These are phyloP conservation scores for Pleurotus tuoliensis DNA, from an alignment of 768 basidiomycete species.

Conservation along the genomic window DNA sequence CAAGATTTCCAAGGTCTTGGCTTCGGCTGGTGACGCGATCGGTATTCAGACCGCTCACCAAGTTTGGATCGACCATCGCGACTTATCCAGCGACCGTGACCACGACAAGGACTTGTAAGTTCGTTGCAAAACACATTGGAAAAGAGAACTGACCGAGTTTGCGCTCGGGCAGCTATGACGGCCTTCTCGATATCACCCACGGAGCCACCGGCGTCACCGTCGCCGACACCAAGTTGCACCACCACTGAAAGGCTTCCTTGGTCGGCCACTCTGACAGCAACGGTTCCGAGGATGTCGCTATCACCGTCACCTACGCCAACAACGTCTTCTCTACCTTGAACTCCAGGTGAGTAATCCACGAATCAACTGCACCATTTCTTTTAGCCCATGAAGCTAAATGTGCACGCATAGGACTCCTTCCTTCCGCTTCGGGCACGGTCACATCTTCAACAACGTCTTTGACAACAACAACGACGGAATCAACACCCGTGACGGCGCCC, in stretches of 20 bases:
- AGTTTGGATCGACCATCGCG: conserved; percentile 44
- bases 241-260: conserved; percentile 44
- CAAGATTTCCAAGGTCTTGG: conserved; percentile 40
- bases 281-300: conserved; percentile 25
- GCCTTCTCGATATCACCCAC: conserved; percentile 42
- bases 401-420: conserved; percentile 32
- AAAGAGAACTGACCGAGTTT: no score
- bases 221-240: conserved; percentile 36
- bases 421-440: conserved; percentile 43
- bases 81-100: conserved; percentile 13
- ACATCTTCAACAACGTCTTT: conserved; percentile 44
- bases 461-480: conserved; percentile 31
- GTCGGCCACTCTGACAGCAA: conserved; percentile 42
- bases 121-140: no score
- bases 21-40: conserved; percentile 39
- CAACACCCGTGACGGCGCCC: no score
- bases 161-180: conserved; percentile 33
- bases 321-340: conserved; percentile 2
- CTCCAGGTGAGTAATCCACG: conserved; percentile 4
- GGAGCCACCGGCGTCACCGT: conserved; percentile 39
- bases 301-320: conserved; percentile 2
- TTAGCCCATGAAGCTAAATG: no score
- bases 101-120: no score
- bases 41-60: conserved; percentile 35
- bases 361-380: no score